A percentile compares a stretch with the other conserved stretches of the same genome.
phyloP scores from a whole-genome alignment of 345 rosid genomes.

The Clausena lansium region DNA sequence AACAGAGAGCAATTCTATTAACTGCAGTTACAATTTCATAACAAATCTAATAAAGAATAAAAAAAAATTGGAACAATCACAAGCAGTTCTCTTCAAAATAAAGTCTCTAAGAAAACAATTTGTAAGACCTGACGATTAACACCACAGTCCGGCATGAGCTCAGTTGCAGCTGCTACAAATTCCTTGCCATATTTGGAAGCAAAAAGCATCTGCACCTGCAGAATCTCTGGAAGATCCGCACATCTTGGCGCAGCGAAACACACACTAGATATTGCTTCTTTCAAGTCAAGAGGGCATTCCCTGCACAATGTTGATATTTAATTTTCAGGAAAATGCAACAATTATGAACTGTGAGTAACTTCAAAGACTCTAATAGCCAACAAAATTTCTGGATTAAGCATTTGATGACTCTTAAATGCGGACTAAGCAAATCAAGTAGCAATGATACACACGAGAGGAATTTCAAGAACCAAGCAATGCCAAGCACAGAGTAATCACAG shows the following conservation, averaged over 20 bases:
- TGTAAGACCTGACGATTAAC: slow-evolving; percentile 86
- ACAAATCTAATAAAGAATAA: slow-evolving; percentile 3
- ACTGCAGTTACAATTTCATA: slow-evolving; percentile 41
- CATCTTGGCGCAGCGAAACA: slow-evolving; percentile 99
- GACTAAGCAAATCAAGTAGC: slow-evolving; percentile 7
- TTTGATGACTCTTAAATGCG: not conserved
- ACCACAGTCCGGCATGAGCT: slow-evolving; percentile 92
- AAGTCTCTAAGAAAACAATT: slow-evolving; percentile 1
- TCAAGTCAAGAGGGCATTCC: slow-evolving; percentile 95
- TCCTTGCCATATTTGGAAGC: slow-evolving; percentile 84
- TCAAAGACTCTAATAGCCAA: not conserved
- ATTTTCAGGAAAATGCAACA: slow-evolving; percentile 5
- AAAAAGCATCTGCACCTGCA: slow-evolving; percentile 86
- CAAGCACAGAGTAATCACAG: not conserved
- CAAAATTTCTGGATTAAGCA: not conserved
- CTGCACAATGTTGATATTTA: slow-evolving; percentile 36
- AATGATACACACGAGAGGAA: not conserved
- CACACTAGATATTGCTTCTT: slow-evolving; percentile 90
- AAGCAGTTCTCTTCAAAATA: not conserved
- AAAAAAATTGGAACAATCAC: not conserved
- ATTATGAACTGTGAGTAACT: not conserved
- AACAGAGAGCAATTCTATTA: slow-evolving; percentile 81
- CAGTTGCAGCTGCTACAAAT: slow-evolving; percentile 87
- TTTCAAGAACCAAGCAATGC: not conserved
- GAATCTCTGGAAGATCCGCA: slow-evolving; percentile 87